A percentile compares a stretch with the other conserved stretches of the same genome.
Evolutionary conservation across 2,329 filamentous ascomycete genomes (phyloP).

Genomic region (Colletotrichum limetticola): DNA sequence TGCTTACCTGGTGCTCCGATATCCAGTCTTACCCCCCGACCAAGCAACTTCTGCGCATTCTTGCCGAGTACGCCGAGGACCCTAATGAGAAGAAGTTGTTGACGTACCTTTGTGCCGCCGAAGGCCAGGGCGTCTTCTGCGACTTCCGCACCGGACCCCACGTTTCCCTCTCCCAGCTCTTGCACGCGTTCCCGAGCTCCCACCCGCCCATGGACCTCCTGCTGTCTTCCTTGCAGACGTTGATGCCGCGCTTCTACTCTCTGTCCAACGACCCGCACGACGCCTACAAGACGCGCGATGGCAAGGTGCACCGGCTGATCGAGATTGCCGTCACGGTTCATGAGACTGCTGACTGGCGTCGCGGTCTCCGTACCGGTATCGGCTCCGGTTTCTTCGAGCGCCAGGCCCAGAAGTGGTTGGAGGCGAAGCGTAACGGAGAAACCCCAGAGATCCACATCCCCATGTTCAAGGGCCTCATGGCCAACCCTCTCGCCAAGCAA

Average conservation of each 20-base stretch:
- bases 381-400: constrained; percentile 95
- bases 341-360: constrained; percentile 82
- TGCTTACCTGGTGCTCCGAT: constrained; percentile 96
- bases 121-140: constrained; percentile 93
- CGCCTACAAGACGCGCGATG: constrained; percentile 73
- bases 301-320: constrained; percentile 80
- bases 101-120: constrained; percentile 84
- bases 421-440: constrained; percentile 71
- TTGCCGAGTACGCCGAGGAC: constrained; percentile 86
- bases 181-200: constrained; percentile 91
- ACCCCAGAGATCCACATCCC: constrained; percentile 78
- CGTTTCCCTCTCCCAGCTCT: constrained; percentile 84
- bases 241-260: constrained; percentile 99
- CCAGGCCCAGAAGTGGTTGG: constrained; percentile 78
- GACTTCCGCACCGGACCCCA: constrained; percentile 92
- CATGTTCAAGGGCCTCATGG: constrained; percentile 99
- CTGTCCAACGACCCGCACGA: constrained; percentile 95
- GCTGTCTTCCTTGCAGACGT: constrained; percentile 81
- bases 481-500: constrained; percentile 91
- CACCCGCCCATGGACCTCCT: constrained; percentile 88
- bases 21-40: constrained; percentile 93
- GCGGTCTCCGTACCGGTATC: constrained; percentile 80
- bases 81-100: constrained; percentile 90
- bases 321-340: constrained; percentile 98
- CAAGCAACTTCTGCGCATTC: constrained; percentile 84